phyloP scores from a whole-genome alignment of 345 rosid species.

The Eucalyptus marginata region DNA sequence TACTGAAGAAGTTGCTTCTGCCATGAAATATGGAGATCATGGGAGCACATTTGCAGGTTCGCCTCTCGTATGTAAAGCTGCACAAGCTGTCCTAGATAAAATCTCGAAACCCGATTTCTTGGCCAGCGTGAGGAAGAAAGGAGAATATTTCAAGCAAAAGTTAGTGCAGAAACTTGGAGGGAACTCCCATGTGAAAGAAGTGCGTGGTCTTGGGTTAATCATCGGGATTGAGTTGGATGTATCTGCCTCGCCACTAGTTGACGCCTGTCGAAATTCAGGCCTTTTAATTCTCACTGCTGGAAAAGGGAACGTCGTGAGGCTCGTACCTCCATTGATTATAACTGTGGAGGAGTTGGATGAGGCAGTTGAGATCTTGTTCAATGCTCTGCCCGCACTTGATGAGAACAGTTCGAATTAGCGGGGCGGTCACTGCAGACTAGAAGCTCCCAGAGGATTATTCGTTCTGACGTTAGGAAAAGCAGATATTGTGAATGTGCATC shows the following conservation, averaged over 20 bases:
- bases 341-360: constrained; percentile 51
- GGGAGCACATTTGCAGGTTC: constrained; percentile 93
- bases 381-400: constrained; percentile 6
- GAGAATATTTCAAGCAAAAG: constrained; percentile 44
- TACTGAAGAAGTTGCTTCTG: constrained; percentile 65
- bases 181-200: constrained; percentile 65
- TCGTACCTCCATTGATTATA: constrained; percentile 84
- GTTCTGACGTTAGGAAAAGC: background rate
- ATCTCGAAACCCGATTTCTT: constrained; percentile 64
- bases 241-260: constrained; percentile 48
- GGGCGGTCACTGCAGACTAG: background rate
- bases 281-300: constrained; percentile 74
- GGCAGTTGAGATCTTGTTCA: constrained; percentile 49
- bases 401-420: background rate
- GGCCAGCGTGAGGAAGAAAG: constrained; percentile 56
- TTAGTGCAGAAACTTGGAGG: constrained; percentile 48
- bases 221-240: constrained; percentile 73
- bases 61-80: constrained; percentile 66
- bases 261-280: constrained; percentile 67
- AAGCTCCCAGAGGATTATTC: background rate
- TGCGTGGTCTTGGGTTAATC: constrained; percentile 77
- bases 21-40: constrained; percentile 67
- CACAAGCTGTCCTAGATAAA: constrained; percentile 56
- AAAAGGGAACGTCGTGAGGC: constrained; percentile 74
- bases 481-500: background rate